Conservation (phyloP, 179 eudicot species). For the Heliamphora pulchella region DNA sequence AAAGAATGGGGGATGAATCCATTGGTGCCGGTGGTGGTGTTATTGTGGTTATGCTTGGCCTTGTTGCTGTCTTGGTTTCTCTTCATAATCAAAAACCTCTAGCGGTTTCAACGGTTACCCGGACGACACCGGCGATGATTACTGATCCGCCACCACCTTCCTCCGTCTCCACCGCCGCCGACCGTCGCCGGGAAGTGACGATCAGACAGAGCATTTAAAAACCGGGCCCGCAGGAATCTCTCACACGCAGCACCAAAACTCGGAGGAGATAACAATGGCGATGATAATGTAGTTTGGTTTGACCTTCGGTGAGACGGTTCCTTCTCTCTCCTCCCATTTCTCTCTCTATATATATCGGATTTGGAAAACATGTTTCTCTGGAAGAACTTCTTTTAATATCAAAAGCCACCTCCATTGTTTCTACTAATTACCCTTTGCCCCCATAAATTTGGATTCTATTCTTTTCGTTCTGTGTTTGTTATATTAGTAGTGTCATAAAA, state of each 20-base stretch:
- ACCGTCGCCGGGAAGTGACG: conserved; percentile 12
- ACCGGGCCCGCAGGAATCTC: conserved; percentile 7
- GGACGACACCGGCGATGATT: not conserved
- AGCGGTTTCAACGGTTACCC: conserved; percentile 7
- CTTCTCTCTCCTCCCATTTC: conserved; percentile 17
- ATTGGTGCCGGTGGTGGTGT: conserved; percentile 18
- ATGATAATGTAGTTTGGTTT: conserved; percentile 14
- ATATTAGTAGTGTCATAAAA: no score
- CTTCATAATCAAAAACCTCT: conserved; percentile 15
- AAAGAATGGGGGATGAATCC: conserved; percentile 56
- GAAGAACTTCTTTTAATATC: not conserved
- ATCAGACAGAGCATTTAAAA: conserved; percentile 15
- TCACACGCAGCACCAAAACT: not conserved
- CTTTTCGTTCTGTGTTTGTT: no score
- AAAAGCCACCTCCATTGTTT: not conserved
- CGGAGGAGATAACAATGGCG: conserved; percentile 8
- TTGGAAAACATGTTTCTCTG: conserved; percentile 3
- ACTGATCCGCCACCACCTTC: conserved; percentile 13
- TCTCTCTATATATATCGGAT: not conserved
- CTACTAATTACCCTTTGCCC: not conserved
- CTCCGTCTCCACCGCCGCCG: conserved; percentile 14
- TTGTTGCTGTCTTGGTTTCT: conserved; percentile 9
- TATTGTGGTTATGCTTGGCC: not conserved
- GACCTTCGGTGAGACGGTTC: conserved; percentile 24
- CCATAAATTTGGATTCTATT: not conserved